These are phyloP conservation scores for Gloeopeniophorella convolvens DNA, from an alignment of 768 basidiomycete genomes.

Conservation along the genomic window DNA sequence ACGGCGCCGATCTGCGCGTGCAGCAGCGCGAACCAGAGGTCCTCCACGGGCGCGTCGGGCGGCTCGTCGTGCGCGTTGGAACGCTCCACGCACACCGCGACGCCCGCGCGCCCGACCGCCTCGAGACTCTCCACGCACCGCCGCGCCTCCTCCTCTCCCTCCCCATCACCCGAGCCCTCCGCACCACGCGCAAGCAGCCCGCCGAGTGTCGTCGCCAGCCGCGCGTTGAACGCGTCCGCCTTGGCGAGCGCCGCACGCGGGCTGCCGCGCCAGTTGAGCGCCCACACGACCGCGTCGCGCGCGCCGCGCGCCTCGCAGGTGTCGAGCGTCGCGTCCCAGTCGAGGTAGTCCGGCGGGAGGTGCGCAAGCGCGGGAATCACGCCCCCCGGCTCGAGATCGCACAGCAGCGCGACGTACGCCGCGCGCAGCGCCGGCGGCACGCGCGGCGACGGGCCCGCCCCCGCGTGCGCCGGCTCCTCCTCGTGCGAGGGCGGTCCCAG, in stretches of 20 bases:
- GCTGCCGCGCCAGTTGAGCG: constrained; percentile 55
- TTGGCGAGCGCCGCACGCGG: constrained; percentile 61
- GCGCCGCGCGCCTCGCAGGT: constrained; percentile 63
- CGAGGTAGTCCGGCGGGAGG: constrained; percentile 47
- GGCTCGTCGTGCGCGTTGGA: constrained; percentile 34
- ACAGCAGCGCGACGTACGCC: constrained; percentile 67
- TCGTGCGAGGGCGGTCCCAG: constrained; percentile 43
- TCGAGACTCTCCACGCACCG: constrained; percentile 42
- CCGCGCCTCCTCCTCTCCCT: constrained; percentile 30
- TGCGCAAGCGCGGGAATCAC: constrained; percentile 57
- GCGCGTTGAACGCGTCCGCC: constrained; percentile 52
- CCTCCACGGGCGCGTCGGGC: constrained; percentile 48
- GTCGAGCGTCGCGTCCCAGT: constrained; percentile 47
- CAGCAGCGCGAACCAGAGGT: constrained; percentile 86
- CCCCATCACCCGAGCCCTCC: constrained; percentile 11
- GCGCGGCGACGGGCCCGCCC: constrained; percentile 33
- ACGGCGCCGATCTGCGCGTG: constrained; percentile 76
- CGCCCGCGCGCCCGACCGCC: constrained; percentile 52
- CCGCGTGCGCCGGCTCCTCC: constrained; percentile 37
- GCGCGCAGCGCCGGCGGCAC: constrained; percentile 47
- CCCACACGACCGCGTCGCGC: constrained; percentile 80
- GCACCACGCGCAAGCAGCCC: constrained; percentile 27
- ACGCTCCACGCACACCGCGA: constrained; percentile 63
- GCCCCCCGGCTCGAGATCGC: constrained; percentile 55
- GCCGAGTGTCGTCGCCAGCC: constrained; percentile 40